These are phyloP conservation scores for Phytophthora megakarya DNA, from an alignment of 352 stramenopile species.

Conservation along the genomic window DNA sequence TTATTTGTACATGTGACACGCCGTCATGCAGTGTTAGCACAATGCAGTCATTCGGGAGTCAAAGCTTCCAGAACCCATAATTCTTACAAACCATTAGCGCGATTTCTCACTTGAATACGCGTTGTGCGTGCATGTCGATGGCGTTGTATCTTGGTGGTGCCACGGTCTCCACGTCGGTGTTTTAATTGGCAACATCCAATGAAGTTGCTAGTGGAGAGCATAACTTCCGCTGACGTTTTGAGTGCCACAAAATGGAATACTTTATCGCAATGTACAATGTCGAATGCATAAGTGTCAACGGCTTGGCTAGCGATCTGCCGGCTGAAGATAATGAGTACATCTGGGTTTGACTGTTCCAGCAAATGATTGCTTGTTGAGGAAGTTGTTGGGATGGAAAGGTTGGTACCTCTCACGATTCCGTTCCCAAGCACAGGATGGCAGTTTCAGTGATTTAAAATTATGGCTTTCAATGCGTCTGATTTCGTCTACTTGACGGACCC, in stretches of 20 bases:
- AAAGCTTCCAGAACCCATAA: conserved; percentile 18
- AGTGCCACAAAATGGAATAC: conserved; percentile 29
- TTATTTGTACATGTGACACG: conserved; percentile 41
- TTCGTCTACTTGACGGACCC: conserved; percentile 51
- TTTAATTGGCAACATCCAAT: conserved; percentile 42
- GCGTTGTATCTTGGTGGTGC: conserved; percentile 19
- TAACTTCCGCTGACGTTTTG: conserved; percentile 26
- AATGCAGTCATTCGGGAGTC: conserved; percentile 19
- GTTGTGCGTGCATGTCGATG: neutral
- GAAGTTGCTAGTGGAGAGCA: conserved; percentile 44
- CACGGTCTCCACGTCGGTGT: conserved; percentile 42
- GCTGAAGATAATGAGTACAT: conserved; percentile 51
- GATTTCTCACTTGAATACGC: conserved; percentile 1
- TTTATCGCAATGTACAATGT: conserved; percentile 33
- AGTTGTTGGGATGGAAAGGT: conserved; percentile 53
- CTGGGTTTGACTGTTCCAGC: conserved; percentile 38
- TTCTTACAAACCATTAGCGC: conserved; percentile 31
- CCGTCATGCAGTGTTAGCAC: conserved; percentile 39
- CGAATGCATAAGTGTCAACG: conserved; percentile 48
- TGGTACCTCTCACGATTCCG: conserved; percentile 57
- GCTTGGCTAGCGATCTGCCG: conserved; percentile 31
- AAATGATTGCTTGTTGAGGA: conserved; percentile 28
- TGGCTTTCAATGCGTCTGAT: conserved; percentile 52
- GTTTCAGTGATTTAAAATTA: conserved; percentile 65
- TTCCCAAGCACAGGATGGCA: conserved; percentile 45